phyloP scores from a whole-genome alignment of 371 early-diverging fungal species.

The Lichtheimia ramosa region DNA sequence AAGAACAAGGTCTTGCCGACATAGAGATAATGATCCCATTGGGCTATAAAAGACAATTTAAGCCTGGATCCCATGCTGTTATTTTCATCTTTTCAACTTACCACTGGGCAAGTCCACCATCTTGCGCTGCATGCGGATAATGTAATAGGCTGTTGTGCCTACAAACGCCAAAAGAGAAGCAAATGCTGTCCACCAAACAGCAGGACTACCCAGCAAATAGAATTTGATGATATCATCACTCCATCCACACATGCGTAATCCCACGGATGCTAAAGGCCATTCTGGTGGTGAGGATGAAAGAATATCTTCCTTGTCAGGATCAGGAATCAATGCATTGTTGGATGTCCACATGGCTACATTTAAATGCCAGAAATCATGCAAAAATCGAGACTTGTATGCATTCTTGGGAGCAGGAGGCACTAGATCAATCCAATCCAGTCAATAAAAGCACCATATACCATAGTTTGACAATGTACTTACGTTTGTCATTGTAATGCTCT shows the following conservation, averaged over 20 bases:
- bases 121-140: conserved; percentile 70
- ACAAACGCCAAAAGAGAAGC: conserved; percentile 62
- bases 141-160: conserved; percentile 48
- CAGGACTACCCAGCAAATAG: conserved; percentile 96
- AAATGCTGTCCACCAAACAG: conserved; percentile 92
- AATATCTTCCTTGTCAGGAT: conserved; percentile 93
- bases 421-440: conserved; percentile 9
- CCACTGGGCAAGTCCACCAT: conserved; percentile 60
- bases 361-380: conserved; percentile 88
- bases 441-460: not conserved
- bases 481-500: conserved; percentile 76
- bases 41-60: conserved; percentile 32
- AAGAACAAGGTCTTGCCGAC: conserved; percentile 70
- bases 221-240: conserved; percentile 88
- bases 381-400: conserved; percentile 75
- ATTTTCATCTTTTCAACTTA: conserved; percentile 10
- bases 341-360: conserved; percentile 98
- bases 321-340: conserved; percentile 97
- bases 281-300: conserved; percentile 89
- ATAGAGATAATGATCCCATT: conserved; percentile 77
- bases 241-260: conserved; percentile 98
- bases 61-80: not conserved
- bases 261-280: conserved; percentile 93
- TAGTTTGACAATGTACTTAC: conserved; percentile 33
- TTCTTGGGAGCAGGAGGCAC: conserved; percentile 65